Conservation (phyloP, 306 rosid species). For the Vachellia collinsii region DNA sequence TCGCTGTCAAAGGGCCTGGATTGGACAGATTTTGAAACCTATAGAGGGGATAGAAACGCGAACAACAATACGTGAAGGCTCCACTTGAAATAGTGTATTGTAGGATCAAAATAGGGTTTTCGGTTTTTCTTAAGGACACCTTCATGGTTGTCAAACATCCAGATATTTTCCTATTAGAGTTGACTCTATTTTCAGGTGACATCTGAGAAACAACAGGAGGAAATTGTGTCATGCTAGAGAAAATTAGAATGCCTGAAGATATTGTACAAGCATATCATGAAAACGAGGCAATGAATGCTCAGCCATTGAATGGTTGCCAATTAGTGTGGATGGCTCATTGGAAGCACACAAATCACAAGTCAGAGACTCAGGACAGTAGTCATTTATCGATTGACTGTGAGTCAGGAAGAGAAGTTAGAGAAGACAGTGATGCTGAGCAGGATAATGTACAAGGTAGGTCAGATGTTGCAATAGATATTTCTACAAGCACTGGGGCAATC, state of each 20-base stretch:
- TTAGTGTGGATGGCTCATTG: constrained; percentile 82
- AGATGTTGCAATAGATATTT: constrained; percentile 33
- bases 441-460: constrained; percentile 36
- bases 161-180: constrained; percentile 19
- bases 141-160: neutral
- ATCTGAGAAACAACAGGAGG: constrained; percentile 23
- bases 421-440: constrained; percentile 40
- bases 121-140: neutral
- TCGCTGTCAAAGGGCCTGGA: neutral
- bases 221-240: constrained; percentile 15
- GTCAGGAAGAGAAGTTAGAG: constrained; percentile 44
- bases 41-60: no score
- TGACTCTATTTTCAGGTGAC: constrained; percentile 37
- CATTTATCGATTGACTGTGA: constrained; percentile 40
- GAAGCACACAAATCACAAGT: constrained; percentile 50
- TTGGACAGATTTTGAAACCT: neutral
- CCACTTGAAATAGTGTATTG: neutral
- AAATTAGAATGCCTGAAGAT: constrained; percentile 55
- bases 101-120: neutral
- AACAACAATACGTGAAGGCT: neutral
- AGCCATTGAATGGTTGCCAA: constrained; percentile 41
- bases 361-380: constrained; percentile 43
- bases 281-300: constrained; percentile 43
- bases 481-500: constrained; percentile 36
- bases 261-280: constrained; percentile 36